Base-by-base conservation (phyloP, 495 filamentous ascomycete genomes). In the Penicillium herquei region DNA sequence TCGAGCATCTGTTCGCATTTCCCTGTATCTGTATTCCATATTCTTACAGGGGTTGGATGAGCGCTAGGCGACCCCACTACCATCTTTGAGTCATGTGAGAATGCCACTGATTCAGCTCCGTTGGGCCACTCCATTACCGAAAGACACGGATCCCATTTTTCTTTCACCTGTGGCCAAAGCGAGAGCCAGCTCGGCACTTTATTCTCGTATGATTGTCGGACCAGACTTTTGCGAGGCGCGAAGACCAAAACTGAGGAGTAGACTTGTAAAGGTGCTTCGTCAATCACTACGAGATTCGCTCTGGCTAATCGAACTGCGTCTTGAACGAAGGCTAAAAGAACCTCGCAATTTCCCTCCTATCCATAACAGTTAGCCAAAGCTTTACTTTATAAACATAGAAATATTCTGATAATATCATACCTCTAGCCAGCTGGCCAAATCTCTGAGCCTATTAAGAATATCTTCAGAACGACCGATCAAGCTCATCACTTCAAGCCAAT, bases 271-370 rank as follows among this genome's bases (percentile, higher is more conserved):
- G 46, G 37, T 0, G 39, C 54, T 54, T 46, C 70, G 70, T 51
- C 63, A 17, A 52, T 76, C 60, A 39, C 74, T 41, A 51, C 64
- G 54, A 6, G 14, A 54, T 64, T 63, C 16, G 53, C 52, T 12
- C 69, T 55, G 31, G 65, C 47, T 54, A 77, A 77, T 12, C 71
- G 63, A 40, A 54, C 58, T 26, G 66, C 66, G 63, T 78, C 70
- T 39, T 65, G 40, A 4, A 26, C 21, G 4, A 26, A 26, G 4
- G 21, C 21, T n/a, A 74, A 11, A n/a, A n/a, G n/a, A n/a, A n/a
- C n/a, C n/a, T n/a, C n/a, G n/a, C n/a, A n/a, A n/a, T n/a, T n/a
- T n/a, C n/a, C n/a, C n/a, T n/a, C n/a, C n/a, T n/a, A n/a, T n/a
- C n/a, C n/a, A n/a, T n/a, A n/a, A n/a, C n/a, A n/a, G n/a, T n/a